Evolutionary conservation across 106 monocot genomes (phyloP).

Genomic region (Dendrobium nobile): DNA sequence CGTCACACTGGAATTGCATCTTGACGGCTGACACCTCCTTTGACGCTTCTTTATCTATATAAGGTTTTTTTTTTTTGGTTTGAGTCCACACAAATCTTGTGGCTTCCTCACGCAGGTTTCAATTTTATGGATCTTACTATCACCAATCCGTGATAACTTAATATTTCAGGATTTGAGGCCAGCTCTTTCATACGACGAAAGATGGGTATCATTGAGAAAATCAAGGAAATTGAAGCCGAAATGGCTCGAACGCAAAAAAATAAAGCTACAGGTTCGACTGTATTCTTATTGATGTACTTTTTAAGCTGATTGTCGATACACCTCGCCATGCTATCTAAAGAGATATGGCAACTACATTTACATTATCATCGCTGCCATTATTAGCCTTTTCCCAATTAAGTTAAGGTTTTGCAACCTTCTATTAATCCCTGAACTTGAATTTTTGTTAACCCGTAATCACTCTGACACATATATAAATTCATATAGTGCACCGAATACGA

Average conservation of each 20-base stretch:
- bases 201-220: constrained; percentile 97
- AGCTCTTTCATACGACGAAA: constrained; percentile 13
- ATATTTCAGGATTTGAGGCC: background rate
- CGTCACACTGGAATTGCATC: background rate
- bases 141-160: background rate
- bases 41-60: background rate
- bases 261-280: constrained; percentile 79
- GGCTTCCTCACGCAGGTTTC: background rate
- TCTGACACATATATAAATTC: too few species aligned
- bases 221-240: constrained; percentile 94
- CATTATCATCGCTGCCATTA: too few species aligned
- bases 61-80: background rate
- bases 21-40: background rate
- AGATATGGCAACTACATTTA: background rate
- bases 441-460: too few species aligned
- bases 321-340: background rate
- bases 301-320: background rate
- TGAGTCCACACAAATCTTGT: background rate
- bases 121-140: background rate
- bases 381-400: too few species aligned
- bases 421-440: too few species aligned
- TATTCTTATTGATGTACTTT: constrained; percentile 7
- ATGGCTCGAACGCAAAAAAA: constrained; percentile 98
- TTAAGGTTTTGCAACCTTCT: too few species aligned
- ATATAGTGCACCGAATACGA: too few species aligned